These are phyloP conservation scores for Paraconiothyrium brasiliense DNA, from an alignment of 2,329 filamentous ascomycete genomes.

Conservation along the genomic window DNA sequence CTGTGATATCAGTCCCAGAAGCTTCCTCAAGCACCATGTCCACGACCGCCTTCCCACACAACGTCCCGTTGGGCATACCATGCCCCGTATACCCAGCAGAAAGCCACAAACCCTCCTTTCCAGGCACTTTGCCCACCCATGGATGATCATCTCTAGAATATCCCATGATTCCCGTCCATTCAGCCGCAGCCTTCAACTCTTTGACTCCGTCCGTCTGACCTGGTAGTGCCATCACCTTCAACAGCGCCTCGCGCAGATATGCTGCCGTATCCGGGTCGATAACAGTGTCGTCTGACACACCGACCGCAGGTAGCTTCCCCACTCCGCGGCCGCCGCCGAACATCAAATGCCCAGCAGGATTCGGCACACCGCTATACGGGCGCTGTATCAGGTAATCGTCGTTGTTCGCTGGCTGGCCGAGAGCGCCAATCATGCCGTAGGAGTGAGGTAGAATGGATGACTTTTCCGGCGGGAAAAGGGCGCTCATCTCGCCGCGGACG, in stretches of 20 bases:
- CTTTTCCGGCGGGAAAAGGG: constrained; percentile 66
- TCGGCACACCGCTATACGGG: constrained; percentile 57
- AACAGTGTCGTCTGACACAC: constrained; percentile 67
- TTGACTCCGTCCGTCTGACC: constrained; percentile 47
- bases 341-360: constrained; percentile 67
- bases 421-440: constrained; percentile 70
- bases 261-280: constrained; percentile 65
- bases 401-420: constrained; percentile 57
- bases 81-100: constrained; percentile 75
- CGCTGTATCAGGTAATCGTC: constrained; percentile 80
- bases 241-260: constrained; percentile 62
- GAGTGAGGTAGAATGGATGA: constrained; percentile 62
- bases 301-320: constrained; percentile 59
- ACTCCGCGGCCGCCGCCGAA: constrained; percentile 74
- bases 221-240: constrained; percentile 47
- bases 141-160: constrained; percentile 73
- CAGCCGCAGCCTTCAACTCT: constrained; percentile 58
- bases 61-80: constrained; percentile 78
- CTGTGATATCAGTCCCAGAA: constrained; percentile 43
- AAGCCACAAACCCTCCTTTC: constrained; percentile 67
- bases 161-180: constrained; percentile 85
- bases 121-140: constrained; percentile 75
- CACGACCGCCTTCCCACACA: constrained; percentile 71
- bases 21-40: constrained; percentile 63
- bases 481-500: constrained; percentile 76